Evolutionary conservation across 768 basidiomycete species (phyloP).

Genomic region (Russula sp.): DNA sequence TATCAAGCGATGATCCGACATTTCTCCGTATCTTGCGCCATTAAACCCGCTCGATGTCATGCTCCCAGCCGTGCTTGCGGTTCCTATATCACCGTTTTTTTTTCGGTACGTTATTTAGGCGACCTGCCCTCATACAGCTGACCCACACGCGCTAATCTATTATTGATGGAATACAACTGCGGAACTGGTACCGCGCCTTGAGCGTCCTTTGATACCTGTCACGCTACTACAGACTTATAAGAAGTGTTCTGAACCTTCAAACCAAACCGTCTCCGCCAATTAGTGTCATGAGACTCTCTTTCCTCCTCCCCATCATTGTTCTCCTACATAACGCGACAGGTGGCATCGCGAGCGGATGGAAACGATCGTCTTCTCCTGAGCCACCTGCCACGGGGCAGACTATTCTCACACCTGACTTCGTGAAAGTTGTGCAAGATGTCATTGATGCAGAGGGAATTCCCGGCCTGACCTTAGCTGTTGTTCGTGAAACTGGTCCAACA

Average conservation of each 20-base stretch:
- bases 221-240: neutral
- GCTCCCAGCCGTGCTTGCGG: neutral
- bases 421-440: neutral
- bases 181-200: neutral
- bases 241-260: neutral
- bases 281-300: neutral
- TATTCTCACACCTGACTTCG: conserved; percentile 13
- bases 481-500: neutral
- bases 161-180: neutral
- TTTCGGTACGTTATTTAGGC: neutral
- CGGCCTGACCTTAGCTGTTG: conserved; percentile 15
- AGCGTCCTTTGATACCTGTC: no score
- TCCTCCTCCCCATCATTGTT: neutral
- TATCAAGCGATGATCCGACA: no score
- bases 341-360: neutral
- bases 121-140: neutral
- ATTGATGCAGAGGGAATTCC: neutral
- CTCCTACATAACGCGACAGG: neutral
- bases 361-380: neutral
- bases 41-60: neutral
- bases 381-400: neutral
- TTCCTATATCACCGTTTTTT: neutral
- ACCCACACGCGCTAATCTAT: neutral
- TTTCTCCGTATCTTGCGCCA: neutral
- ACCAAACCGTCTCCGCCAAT: neutral